These are phyloP conservation scores for Globisporangium iwayamae DNA, from an alignment of 352 stramenopile genomes.

Conservation along the genomic window DNA sequence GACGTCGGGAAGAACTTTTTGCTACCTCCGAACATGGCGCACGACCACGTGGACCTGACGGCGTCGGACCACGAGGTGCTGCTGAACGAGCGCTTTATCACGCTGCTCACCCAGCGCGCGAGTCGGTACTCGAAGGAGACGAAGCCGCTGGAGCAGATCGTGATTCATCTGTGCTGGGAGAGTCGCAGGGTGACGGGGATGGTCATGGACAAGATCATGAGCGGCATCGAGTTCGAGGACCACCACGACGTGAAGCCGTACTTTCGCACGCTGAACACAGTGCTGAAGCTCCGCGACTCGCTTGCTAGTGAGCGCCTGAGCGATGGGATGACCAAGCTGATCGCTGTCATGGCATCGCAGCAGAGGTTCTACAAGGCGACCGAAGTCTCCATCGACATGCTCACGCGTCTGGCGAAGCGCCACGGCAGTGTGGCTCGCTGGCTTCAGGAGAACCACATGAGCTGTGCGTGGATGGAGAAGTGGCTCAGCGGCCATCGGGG, in stretches of 20 bases:
- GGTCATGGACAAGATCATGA: constrained; percentile 64
- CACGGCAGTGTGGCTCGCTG: constrained; percentile 58
- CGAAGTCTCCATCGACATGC: constrained; percentile 84
- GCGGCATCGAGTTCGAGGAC: constrained; percentile 76
- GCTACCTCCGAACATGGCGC: constrained; percentile 60
- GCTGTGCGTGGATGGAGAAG: constrained; percentile 80
- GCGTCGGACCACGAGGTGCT: constrained; percentile 56
- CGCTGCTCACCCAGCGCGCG: constrained; percentile 67
- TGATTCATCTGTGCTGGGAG: constrained; percentile 79
- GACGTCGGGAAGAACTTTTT: constrained; percentile 37
- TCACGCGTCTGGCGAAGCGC: constrained; percentile 76
- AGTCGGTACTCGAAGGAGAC: constrained; percentile 78
- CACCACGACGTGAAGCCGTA: constrained; percentile 87
- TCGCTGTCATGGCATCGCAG: constrained; percentile 81
- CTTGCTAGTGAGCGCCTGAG: constrained; percentile 54
- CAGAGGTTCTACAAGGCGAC: constrained; percentile 87
- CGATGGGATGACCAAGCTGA: constrained; percentile 65
- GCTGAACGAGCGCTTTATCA: constrained; percentile 73
- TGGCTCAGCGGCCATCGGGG: constrained; percentile 73
- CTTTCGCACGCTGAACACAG: constrained; percentile 79
- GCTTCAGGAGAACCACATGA: constrained; percentile 62
- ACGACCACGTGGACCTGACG: constrained; percentile 68
- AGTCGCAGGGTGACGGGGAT: constrained; percentile 49
- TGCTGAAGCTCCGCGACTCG: constrained; percentile 78
- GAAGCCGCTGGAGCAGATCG: constrained; percentile 72